Conservation (phyloP, 176 grass and related monocot species). For the barley (Hordeum vulgare) region DNA sequence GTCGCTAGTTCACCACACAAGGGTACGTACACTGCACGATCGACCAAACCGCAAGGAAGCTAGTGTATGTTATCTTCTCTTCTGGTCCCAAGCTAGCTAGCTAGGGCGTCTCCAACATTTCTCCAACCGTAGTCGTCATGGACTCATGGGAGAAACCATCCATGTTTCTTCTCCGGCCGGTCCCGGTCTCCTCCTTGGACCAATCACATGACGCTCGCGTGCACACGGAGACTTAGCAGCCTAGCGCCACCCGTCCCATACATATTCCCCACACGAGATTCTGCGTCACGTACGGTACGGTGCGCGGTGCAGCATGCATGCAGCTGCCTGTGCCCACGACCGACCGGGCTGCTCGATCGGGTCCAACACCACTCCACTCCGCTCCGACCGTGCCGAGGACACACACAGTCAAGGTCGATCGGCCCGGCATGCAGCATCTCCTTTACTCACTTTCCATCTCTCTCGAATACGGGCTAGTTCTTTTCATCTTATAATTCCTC, state of each 20-base stretch:
- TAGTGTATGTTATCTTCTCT: background rate
- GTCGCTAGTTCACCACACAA: too few relatives aligned
- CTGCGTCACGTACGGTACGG: background rate
- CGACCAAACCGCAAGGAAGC: too few relatives aligned
- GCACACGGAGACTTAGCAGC: background rate
- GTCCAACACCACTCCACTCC: background rate
- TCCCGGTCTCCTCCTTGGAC: constrained; percentile 7
- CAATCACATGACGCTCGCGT: constrained; percentile 29
- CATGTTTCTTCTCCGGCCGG: background rate
- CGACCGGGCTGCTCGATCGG: background rate
- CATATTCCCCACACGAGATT: background rate
- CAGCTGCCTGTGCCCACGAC: background rate
- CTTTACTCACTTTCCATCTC: background rate
- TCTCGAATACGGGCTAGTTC: constrained; percentile 8
- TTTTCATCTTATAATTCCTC: too few relatives aligned
- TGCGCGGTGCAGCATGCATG: background rate
- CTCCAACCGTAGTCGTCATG: constrained; percentile 18
- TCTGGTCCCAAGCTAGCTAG: background rate
- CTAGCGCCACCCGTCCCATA: too few relatives aligned
- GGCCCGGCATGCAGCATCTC: background rate
- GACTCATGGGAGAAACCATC: background rate
- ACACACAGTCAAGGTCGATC: constrained; percentile 24
- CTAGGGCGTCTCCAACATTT: background rate
- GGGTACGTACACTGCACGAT: too few relatives aligned
- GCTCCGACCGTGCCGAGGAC: background rate